phyloP scores from a whole-genome alignment of 2,329 filamentous ascomycete genomes.

The Fusarium austroafricanum region DNA sequence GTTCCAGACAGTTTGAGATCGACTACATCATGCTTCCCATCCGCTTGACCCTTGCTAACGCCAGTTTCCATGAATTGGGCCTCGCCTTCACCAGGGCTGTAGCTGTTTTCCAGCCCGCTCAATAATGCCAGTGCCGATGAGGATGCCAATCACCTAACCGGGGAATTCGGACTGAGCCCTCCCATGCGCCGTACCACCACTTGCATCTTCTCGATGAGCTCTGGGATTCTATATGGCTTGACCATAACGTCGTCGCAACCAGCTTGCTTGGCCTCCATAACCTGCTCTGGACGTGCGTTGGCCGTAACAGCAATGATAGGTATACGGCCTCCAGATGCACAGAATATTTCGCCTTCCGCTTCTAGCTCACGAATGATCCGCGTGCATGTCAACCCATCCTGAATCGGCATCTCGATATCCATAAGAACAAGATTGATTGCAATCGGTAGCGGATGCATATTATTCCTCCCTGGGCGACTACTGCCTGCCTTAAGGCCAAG shows the following conservation, averaged over 20 bases:
- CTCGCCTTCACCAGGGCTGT: conserved; percentile 17
- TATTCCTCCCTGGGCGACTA: conserved; percentile 26
- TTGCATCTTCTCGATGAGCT: conserved; percentile 70
- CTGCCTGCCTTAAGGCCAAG: conserved; percentile 7
- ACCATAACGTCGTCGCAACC: conserved; percentile 74
- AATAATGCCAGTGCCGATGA: neutral
- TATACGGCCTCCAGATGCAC: conserved; percentile 60
- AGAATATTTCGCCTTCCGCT: conserved; percentile 61
- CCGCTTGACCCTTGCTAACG: neutral
- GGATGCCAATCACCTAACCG: conserved; percentile 42
- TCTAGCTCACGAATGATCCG: conserved; percentile 72
- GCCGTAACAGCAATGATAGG: conserved; percentile 76
- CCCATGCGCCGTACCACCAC: conserved; percentile 55
- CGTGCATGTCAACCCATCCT: conserved; percentile 76
- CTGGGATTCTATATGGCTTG: conserved; percentile 76
- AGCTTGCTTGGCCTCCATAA: conserved; percentile 61
- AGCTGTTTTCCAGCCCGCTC: conserved; percentile 32
- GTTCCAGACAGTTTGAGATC: neutral
- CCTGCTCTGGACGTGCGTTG: conserved; percentile 73
- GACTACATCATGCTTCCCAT: neutral
- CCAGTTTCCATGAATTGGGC: neutral
- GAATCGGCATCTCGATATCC: conserved; percentile 82
- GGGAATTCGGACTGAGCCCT: conserved; percentile 46
- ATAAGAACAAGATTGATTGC: conserved; percentile 74
- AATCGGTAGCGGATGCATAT: conserved; percentile 39